Base-by-base conservation (phyloP, 768 basidiomycete genomes). In the Lenzites betulinus region DNA sequence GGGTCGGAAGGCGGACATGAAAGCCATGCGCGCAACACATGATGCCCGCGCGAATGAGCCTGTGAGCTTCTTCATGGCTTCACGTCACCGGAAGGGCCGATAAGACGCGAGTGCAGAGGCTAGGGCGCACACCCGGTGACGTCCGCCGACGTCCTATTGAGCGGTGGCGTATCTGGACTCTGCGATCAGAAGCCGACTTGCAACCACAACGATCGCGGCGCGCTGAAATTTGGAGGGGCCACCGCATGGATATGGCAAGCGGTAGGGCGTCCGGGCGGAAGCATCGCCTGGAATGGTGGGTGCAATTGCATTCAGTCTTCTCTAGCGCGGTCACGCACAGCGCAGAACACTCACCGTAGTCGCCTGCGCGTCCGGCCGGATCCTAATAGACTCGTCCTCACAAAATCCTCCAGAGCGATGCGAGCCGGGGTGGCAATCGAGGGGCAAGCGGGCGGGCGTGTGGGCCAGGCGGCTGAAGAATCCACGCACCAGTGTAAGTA, bases 1-100 rank as follows among this genome's bases (percentile, higher is more conserved):
- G 39, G 48, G 25, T 58, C 38, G 56, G 38, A 47, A 25, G 55
- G 47, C 56, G 56, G 56, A 58, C 49, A 58, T 58, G 56, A 58
- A 50, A 50, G 41, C 38, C 56, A 58, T 58, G 56, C 48, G 28
- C 38, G n/a, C 26, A 33, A 38, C 48, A 51, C 56, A 58, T 58
- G 56, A 58, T 30, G 13, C 36, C 16, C 25, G 38, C 36, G 18
- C 25, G 47, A 39, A 41, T 41, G 33, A 16, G 38, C 26, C 36
- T 39, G 47, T 20, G 18, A 18, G 36, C 55, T 39, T 48, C 47
- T 48, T 23, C 18, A 13, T 22, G 22, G 9, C 11, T 48, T 49
- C 38, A 49, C 38, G 46, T 38, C 55, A 57, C 35, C 9, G 49
- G 55, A 42, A 57, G 47, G n/a, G 53, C 6, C 18, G 38, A 55